phyloP scores from a whole-genome alignment of 805 yeast species.

The Sugiyamaella marilandica region DNA sequence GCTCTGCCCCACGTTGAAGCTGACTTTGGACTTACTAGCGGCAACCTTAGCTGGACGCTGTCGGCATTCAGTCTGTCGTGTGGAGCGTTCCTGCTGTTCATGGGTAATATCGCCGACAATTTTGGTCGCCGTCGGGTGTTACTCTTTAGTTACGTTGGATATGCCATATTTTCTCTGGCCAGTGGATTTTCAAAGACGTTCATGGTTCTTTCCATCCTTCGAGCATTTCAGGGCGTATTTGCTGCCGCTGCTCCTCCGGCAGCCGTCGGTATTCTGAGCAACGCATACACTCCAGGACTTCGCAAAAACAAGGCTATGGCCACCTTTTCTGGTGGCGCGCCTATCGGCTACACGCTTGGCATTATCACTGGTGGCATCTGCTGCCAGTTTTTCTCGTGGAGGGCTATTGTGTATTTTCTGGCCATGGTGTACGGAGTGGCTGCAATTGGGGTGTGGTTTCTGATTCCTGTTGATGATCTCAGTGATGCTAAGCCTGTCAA shows the following conservation, averaged over 20 bases:
- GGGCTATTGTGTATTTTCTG: slow-evolving; percentile 39
- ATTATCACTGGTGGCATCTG: slow-evolving; percentile 43
- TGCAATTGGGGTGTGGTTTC: slow-evolving; percentile 26
- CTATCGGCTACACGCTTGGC: slow-evolving; percentile 43
- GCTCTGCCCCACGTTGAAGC: slow-evolving; percentile 35
- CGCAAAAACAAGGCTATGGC: slow-evolving; percentile 43
- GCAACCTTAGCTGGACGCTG: slow-evolving; percentile 42
- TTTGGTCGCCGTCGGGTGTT: slow-evolving; percentile 42
- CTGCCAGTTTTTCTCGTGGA: slow-evolving; percentile 38
- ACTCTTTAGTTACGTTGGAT: slow-evolving; percentile 32
- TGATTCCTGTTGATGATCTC: slow-evolving; percentile 37
- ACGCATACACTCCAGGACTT: slow-evolving; percentile 37
- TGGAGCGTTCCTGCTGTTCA: slow-evolving; percentile 40
- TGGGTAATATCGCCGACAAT: slow-evolving; percentile 44
- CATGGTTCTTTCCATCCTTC: slow-evolving; percentile 36
- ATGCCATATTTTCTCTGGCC: slow-evolving; percentile 31
- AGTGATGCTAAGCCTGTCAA: slow-evolving; percentile 25
- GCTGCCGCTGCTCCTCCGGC: slow-evolving; percentile 45
- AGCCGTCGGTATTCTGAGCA: slow-evolving; percentile 44
- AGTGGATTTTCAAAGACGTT: slow-evolving; percentile 26
- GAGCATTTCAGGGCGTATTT: slow-evolving; percentile 44
- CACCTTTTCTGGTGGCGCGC: slow-evolving; percentile 43
- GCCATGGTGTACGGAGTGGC: slow-evolving; percentile 36
- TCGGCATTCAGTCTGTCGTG: slow-evolving; percentile 39
- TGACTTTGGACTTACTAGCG: slow-evolving; percentile 38